Percentiles rank a stretch among this genome's conserved stretches.
phyloP scores from a whole-genome alignment of 2,329 filamentous ascomycete species.

The Colletotrichum sp. region DNA sequence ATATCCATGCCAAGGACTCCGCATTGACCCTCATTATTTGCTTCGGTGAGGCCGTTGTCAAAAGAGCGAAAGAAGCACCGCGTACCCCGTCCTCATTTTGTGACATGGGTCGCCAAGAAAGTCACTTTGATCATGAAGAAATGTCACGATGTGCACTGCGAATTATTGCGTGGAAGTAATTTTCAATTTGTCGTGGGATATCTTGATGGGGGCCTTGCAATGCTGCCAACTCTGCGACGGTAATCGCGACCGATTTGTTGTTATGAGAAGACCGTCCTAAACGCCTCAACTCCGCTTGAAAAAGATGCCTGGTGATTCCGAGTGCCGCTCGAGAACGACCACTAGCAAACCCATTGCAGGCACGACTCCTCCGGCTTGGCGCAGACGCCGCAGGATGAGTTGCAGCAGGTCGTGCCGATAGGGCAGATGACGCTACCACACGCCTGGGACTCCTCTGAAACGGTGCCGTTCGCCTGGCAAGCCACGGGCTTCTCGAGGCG shows the following conservation, averaged over 20 bases:
- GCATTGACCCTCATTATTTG: neutral
- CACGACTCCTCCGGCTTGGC: constrained; percentile 11
- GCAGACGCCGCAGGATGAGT: constrained; percentile 23
- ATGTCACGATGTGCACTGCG: neutral
- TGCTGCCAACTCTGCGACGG: neutral
- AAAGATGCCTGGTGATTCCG: neutral
- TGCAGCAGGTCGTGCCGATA: constrained; percentile 25
- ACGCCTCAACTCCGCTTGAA: neutral
- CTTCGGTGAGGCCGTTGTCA: neutral
- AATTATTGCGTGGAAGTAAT: neutral
- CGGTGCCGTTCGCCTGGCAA: constrained; percentile 8
- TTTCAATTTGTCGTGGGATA: neutral
- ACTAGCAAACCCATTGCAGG: constrained; percentile 16
- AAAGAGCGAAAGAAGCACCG: neutral
- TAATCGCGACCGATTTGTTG: neutral
- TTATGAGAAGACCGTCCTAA: neutral
- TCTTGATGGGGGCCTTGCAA: neutral
- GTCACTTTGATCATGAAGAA: neutral
- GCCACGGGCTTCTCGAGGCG: neutral
- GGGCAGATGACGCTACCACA: constrained; percentile 16
- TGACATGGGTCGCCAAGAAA: neutral
- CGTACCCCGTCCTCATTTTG: neutral
- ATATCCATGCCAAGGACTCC: neutral
- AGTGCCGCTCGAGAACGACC: neutral
- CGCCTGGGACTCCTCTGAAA: neutral